Percentiles rank a stretch among this genome's conserved stretches.
These are phyloP conservation scores for Larix sibirica DNA, from an alignment of 83 land plant species.

Conservation along the genomic window DNA sequence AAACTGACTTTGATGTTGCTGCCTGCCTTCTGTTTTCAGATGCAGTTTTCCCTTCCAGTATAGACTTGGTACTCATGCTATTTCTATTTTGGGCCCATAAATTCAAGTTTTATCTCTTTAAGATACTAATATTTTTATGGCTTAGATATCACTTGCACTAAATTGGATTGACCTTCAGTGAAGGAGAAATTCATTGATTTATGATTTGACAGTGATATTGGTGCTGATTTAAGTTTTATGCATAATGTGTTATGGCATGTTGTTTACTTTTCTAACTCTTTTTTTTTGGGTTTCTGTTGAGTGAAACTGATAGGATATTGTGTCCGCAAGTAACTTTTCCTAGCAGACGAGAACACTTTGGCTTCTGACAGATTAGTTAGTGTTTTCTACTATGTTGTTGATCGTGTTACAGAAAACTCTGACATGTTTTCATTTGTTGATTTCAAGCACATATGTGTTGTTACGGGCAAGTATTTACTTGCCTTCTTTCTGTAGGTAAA, in stretches of 20 bases:
- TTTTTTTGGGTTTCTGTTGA: not conserved
- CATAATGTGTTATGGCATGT: not conserved
- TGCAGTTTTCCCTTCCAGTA: not conserved
- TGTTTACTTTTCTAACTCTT: not conserved
- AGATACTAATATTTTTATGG: not conserved
- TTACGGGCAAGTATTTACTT: not conserved
- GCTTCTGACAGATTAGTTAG: not conserved
- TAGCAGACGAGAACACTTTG: not conserved
- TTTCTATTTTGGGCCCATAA: conserved; percentile 3
- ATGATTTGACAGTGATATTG: not conserved
- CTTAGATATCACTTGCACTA: not conserved
- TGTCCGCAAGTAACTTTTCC: not conserved
- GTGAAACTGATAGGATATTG: not conserved
- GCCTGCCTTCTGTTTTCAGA: not conserved
- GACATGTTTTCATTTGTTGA: not conserved
- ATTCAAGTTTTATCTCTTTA: not conserved
- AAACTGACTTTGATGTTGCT: not conserved
- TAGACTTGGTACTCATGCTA: not conserved
- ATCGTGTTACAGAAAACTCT: not conserved
- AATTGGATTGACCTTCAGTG: not conserved
- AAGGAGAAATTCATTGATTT: not conserved
- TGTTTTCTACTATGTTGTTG: not conserved
- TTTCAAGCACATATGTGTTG: not conserved
- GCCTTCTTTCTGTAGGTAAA: not conserved
- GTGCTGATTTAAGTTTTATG: not conserved